Percentiles rank a stretch among this genome's conserved stretches.
These are phyloP conservation scores for Candida tropicalis DNA, from an alignment of 1,139 yeast genomes.

Conservation along the genomic window DNA sequence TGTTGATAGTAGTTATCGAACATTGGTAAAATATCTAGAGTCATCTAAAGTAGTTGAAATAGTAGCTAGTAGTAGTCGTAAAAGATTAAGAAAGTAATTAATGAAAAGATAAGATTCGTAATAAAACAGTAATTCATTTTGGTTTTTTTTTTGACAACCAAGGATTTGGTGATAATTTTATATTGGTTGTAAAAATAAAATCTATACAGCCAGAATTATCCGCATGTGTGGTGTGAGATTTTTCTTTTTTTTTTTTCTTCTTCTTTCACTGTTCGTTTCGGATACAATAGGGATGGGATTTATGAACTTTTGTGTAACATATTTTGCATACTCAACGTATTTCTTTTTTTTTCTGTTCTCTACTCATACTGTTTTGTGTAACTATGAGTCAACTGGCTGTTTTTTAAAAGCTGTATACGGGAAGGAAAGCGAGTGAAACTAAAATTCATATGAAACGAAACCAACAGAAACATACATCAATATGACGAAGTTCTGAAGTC, in stretches of 20 bases:
- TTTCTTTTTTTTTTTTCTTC: background rate
- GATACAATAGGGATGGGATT: slow-evolving; percentile 1
- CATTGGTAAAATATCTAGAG: slow-evolving; percentile 21
- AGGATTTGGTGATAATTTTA: slow-evolving; percentile 4
- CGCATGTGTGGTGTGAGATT: slow-evolving; percentile 6
- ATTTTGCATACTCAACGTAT: background rate
- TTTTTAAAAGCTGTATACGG: background rate
- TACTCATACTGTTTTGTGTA: background rate
- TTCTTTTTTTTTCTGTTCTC: background rate
- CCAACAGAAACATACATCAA: background rate
- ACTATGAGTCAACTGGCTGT: background rate
- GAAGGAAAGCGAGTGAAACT: background rate
- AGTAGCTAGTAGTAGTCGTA: background rate
- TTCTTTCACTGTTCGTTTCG: slow-evolving; percentile 2
- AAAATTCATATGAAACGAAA: background rate
- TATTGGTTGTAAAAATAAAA: slow-evolving; percentile 5
- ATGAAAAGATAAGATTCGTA: background rate
- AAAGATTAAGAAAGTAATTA: background rate
- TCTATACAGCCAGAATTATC: slow-evolving; percentile 3
- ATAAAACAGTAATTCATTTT: background rate
- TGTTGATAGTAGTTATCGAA: slow-evolving; percentile 14
- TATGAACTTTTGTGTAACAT: background rate
- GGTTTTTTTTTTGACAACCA: background rate
- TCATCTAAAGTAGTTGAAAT: slow-evolving; percentile 16
- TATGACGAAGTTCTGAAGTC: too few relatives aligned